These are phyloP conservation scores for Aspergillus aculeatinus DNA, from an alignment of 2,329 filamentous ascomycete genomes.

Conservation along the genomic window DNA sequence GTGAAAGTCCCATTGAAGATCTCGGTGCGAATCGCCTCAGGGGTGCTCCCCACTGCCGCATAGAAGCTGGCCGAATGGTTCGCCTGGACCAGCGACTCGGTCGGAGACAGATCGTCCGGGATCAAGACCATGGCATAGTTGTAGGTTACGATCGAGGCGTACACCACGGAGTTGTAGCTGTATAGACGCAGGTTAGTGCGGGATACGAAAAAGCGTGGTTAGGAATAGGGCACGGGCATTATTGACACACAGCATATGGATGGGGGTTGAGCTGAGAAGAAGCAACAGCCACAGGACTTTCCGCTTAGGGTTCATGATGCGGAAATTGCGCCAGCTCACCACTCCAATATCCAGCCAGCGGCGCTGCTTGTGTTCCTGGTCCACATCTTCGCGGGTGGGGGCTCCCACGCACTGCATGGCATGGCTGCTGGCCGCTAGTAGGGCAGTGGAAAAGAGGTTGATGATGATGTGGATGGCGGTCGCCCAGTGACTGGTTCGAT, in stretches of 20 bases:
- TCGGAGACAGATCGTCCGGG: not conserved
- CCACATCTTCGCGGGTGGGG: conserved; percentile 33
- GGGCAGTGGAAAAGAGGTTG: conserved; percentile 34
- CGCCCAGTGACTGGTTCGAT: not conserved
- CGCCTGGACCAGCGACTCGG: not conserved
- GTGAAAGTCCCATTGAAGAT: conserved; percentile 10
- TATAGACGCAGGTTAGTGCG: too few relatives aligned
- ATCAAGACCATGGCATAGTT: not conserved
- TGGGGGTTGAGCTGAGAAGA: not conserved
- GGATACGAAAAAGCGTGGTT: too few relatives aligned
- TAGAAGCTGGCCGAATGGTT: not conserved
- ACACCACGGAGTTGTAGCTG: not conserved
- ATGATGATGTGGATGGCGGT: conserved; percentile 33
- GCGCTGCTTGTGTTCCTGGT: conserved; percentile 29
- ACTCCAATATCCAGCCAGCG: conserved; percentile 34
- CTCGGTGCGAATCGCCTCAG: not conserved
- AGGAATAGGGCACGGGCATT: too few relatives aligned
- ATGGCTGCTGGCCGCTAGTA: conserved; percentile 36
- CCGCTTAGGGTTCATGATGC: not conserved
- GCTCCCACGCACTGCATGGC: conserved; percentile 36
- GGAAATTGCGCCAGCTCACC: conserved; percentile 28
- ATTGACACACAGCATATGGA: not conserved
- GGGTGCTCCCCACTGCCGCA: not conserved
- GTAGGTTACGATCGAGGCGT: not conserved
- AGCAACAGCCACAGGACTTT: not conserved